phyloP scores from a whole-genome alignment of 768 basidiomycete genomes.

The Ephemerocybe angulata region DNA sequence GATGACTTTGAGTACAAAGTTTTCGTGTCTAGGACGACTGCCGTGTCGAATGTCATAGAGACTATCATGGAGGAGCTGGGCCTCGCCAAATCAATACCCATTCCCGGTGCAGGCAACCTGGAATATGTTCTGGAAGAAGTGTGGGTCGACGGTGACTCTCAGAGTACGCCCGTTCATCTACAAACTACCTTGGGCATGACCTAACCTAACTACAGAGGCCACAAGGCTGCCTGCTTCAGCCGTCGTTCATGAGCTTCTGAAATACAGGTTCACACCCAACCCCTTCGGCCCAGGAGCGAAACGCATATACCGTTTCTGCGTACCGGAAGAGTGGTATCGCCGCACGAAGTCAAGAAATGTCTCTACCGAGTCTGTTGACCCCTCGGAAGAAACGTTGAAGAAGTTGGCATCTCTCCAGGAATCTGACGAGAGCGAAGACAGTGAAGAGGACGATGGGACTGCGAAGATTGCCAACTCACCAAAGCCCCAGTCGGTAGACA shows the following conservation, averaged over 20 bases:
- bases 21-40: constrained; percentile 58
- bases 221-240: constrained; percentile 43
- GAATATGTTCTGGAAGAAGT: constrained; percentile 75
- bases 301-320: constrained; percentile 57
- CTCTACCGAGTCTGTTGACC: constrained; percentile 41
- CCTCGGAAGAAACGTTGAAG: constrained; percentile 50
- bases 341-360: constrained; percentile 56
- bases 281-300: constrained; percentile 38
- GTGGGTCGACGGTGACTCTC: constrained; percentile 47
- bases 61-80: constrained; percentile 61
- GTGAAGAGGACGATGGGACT: constrained; percentile 53
- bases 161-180: constrained; percentile 43
- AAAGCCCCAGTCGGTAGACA: constrained; percentile 12
- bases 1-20: constrained; percentile 66
- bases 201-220: constrained; percentile 28
- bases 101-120: constrained; percentile 64
- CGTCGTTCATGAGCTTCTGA: constrained; percentile 40
- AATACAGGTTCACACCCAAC: constrained; percentile 37
- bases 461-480: constrained; percentile 42
- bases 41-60: constrained; percentile 53
- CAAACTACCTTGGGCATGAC: constrained; percentile 4
- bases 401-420: constrained; percentile 49
- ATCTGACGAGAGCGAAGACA: constrained; percentile 38
- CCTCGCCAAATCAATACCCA: constrained; percentile 57
- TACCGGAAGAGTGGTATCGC: constrained; percentile 80